Evolutionary conservation across 2,329 filamentous ascomycete species (phyloP).

Genomic region (Chaetomiaceae sp.): DNA sequence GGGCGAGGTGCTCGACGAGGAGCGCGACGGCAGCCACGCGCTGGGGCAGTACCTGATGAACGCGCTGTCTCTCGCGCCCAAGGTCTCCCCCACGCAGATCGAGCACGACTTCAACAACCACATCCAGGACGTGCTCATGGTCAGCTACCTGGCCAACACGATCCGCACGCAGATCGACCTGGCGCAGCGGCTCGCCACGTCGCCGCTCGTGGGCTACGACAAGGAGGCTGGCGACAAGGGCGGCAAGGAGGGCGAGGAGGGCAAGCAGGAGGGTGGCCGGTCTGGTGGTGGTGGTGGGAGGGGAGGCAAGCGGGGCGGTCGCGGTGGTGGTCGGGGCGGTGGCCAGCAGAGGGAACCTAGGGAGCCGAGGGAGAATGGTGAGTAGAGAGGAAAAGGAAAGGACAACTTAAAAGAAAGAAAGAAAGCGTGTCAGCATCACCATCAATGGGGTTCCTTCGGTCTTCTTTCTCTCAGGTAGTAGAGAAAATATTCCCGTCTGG

Average conservation of each 20-base stretch:
- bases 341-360: constrained; percentile 45
- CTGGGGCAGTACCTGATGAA: constrained; percentile 95
- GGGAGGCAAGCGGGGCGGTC: constrained; percentile 43
- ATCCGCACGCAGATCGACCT: constrained; percentile 99
- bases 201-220: constrained; percentile 53
- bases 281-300: constrained; percentile 32
- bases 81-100: constrained; percentile 85
- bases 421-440: too few relatives aligned
- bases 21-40: constrained; percentile 81
- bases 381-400: constrained; percentile 25
- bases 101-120: constrained; percentile 99
- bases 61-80: constrained; percentile 85
- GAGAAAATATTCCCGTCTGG: background rate
- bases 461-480: background rate
- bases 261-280: constrained; percentile 32
- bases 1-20: constrained; percentile 89
- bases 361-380: constrained; percentile 44
- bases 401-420: constrained; percentile 1
- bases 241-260: constrained; percentile 46
- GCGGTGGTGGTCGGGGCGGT: constrained; percentile 37
- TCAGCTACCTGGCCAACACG: constrained; percentile 97
- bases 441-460: background rate
- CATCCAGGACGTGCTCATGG: constrained; percentile 96
- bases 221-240: constrained; percentile 41
- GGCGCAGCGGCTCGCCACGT: constrained; percentile 88